These are phyloP conservation scores for Suillus plorans DNA, from an alignment of 768 basidiomycete species.

Conservation along the genomic window DNA sequence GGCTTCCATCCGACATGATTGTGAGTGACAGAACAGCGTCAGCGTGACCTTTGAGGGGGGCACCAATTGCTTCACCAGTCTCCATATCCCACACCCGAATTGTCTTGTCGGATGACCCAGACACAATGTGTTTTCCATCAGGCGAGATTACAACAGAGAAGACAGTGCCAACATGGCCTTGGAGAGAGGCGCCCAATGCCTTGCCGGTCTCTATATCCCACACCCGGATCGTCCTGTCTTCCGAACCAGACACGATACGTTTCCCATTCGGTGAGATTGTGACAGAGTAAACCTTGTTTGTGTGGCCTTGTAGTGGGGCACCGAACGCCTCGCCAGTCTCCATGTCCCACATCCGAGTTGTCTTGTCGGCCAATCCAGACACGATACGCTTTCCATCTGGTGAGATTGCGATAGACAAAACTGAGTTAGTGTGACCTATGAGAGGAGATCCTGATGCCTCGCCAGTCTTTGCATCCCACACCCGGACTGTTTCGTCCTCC, in stretches of 20 bases:
- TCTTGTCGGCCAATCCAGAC: neutral
- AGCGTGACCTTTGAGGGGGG: no score
- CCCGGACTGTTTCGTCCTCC: neutral
- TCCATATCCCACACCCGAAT: neutral
- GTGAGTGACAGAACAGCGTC: fast-evolving
- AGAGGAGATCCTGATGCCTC: conserved; percentile 16
- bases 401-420: neutral
- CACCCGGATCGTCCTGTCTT: neutral
- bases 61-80: neutral
- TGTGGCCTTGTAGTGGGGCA: neutral
- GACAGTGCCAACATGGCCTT: neutral
- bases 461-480: conserved; percentile 17
- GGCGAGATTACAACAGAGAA: neutral
- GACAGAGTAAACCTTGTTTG: neutral
- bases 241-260: neutral
- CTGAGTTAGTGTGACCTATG: neutral
- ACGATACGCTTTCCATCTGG: neutral
- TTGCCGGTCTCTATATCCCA: neutral
- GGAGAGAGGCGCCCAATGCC: neutral
- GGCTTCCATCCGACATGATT: no score
- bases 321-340: neutral
- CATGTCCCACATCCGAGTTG: conserved; percentile 12
- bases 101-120: conserved; percentile 2
- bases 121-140: neutral
- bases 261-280: neutral